phyloP scores from a whole-genome alignment of 495 filamentous ascomycete species.

The Hypoxylon cercidicola region DNA sequence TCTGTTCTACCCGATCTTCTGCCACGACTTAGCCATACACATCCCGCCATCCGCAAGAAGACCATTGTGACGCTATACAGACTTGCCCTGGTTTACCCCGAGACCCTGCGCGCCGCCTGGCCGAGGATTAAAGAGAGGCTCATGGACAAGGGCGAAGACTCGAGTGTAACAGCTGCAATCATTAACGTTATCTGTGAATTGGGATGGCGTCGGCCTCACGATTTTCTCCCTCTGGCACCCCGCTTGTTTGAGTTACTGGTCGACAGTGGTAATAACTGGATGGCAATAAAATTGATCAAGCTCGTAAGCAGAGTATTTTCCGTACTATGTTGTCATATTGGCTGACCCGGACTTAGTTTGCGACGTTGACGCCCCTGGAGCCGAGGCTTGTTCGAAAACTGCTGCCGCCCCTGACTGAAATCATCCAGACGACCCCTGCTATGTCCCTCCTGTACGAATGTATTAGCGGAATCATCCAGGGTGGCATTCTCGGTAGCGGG shows the following conservation, averaged over 20 bases:
- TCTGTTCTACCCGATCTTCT: slow-evolving; percentile 87
- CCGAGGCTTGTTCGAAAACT: slow-evolving; percentile 91
- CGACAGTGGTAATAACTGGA: slow-evolving; percentile 97
- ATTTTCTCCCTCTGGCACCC: slow-evolving; percentile 92
- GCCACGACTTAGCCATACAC: slow-evolving; percentile 85
- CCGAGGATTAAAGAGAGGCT: slow-evolving; percentile 94
- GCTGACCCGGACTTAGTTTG: slow-evolving; percentile 73
- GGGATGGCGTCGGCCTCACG: slow-evolving; percentile 90
- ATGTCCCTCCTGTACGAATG: slow-evolving; percentile 98
- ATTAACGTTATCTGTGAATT: slow-evolving; percentile 97
- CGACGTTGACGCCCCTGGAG: slow-evolving; percentile 91
- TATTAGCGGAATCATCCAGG: slow-evolving; percentile 97
- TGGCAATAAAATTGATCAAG: slow-evolving; percentile 99
- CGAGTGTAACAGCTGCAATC: slow-evolving; percentile 93
- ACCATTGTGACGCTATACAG: slow-evolving; percentile 93
- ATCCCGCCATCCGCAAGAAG: slow-evolving; percentile 88
- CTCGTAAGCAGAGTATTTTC: slow-evolving; percentile 65
- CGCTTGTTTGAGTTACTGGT: slow-evolving; percentile 91
- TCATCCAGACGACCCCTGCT: slow-evolving; percentile 92
- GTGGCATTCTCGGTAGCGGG: slow-evolving; percentile 85
- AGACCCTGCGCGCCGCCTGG: slow-evolving; percentile 91
- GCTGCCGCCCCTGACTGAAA: slow-evolving; percentile 89
- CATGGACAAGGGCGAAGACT: slow-evolving; percentile 89
- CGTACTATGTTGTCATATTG: neutral
- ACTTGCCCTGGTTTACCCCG: slow-evolving; percentile 91